Percentiles rank a stretch among this genome's conserved stretches.
Evolutionary conservation across 805 yeast species (phyloP).

Genomic region (Saccharomyces jurei): DNA sequence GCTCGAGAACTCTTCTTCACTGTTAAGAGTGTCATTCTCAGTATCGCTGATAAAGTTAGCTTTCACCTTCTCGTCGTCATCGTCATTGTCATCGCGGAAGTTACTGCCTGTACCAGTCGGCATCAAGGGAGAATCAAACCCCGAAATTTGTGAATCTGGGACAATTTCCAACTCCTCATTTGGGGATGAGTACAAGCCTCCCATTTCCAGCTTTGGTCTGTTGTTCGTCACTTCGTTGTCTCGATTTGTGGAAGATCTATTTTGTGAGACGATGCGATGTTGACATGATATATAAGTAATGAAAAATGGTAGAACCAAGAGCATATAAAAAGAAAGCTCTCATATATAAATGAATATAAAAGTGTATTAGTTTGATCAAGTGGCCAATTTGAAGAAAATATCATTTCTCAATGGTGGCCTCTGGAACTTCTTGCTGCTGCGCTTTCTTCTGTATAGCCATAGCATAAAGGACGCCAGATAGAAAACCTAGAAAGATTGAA

Average conservation of each 20-base stretch:
- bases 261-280: background rate
- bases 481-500: slow-evolving; percentile 87
- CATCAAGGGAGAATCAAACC: background rate
- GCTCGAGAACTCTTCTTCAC: background rate
- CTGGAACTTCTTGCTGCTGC: slow-evolving; percentile 12
- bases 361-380: background rate
- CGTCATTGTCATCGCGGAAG: background rate
- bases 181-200: background rate
- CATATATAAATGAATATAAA: background rate
- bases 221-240: background rate
- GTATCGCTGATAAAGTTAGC: background rate
- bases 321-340: background rate
- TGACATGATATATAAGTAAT: background rate
- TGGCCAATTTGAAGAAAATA: background rate
- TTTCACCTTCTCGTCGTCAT: background rate
- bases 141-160: background rate
- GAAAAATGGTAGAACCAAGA: background rate
- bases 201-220: background rate
- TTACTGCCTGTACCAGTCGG: background rate
- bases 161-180: background rate
- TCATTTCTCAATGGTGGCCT: background rate
- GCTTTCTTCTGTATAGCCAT: slow-evolving; percentile 88
- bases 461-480: slow-evolving; percentile 93
- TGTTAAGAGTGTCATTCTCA: background rate
- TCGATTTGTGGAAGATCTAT: background rate